A percentile compares a stretch with the other conserved stretches of the same genome.
These are phyloP conservation scores for Leishmania arabica DNA, from an alignment of 208 protist genomes.

Conservation along the genomic window DNA sequence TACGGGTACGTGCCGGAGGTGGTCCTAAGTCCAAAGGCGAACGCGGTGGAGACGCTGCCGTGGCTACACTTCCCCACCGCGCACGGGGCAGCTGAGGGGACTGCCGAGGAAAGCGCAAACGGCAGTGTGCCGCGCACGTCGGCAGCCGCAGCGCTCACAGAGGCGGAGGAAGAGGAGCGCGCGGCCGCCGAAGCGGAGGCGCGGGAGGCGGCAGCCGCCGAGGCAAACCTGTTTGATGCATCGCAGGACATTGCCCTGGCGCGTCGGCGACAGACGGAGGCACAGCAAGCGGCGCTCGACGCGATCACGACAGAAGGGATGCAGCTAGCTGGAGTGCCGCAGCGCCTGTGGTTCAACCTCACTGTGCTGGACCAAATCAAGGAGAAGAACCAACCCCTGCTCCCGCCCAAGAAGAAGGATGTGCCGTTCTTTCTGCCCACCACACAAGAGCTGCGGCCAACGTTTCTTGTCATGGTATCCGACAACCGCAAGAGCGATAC, in stretches of 20 bases:
- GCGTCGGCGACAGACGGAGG: conserved; percentile 38
- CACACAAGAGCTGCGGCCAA: conserved; percentile 80
- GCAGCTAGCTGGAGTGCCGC: conserved; percentile 65
- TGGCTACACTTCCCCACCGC: conserved; percentile 80
- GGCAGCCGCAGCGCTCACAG: conserved; percentile 8
- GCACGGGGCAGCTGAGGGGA: conserved; percentile 60
- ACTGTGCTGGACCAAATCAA: conserved; percentile 89
- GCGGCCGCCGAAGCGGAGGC: conserved; percentile 26
- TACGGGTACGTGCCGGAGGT: conserved; percentile 90
- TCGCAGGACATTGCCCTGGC: conserved; percentile 60
- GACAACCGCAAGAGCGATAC: conserved; percentile 23
- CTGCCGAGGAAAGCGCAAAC: conserved; percentile 22
- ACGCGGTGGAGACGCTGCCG: conserved; percentile 49
- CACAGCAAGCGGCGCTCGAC: conserved; percentile 52
- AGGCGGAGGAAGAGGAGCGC: conserved; percentile 31
- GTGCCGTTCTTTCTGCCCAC: conserved; percentile 92
- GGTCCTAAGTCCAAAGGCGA: conserved; percentile 44
- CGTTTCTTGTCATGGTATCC: conserved; percentile 74
- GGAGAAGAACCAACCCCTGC: conserved; percentile 88
- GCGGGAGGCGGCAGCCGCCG: conserved; percentile 29
- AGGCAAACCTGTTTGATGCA: conserved; percentile 72
- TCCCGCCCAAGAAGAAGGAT: conserved; percentile 91
- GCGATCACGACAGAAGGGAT: conserved; percentile 63
- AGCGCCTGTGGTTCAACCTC: conserved; percentile 80
- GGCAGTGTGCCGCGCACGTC: conserved; percentile 2